Percentiles rank a stretch among this genome's conserved stretches.
Conservation (phyloP, 2,329 filamentous ascomycete species). For the Amauroascus verrucosus region DNA sequence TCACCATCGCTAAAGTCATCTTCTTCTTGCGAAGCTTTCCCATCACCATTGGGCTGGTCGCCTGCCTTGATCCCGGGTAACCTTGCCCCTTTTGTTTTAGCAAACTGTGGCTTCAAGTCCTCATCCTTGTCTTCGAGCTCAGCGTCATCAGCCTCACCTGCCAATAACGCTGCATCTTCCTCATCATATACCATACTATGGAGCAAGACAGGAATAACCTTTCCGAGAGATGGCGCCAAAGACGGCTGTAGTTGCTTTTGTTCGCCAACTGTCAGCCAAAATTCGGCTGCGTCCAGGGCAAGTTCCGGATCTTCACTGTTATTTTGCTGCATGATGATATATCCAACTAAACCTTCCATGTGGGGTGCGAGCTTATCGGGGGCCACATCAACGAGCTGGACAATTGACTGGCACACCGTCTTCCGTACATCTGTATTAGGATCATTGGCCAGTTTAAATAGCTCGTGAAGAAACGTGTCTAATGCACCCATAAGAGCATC, state of each 20-base stretch:
- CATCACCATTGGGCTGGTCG: constrained; percentile 33
- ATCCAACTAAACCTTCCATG: constrained; percentile 78
- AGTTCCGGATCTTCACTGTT: constrained; percentile 73
- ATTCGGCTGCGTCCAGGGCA: constrained; percentile 89
- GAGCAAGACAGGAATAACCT: constrained; percentile 81
- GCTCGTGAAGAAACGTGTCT: constrained; percentile 67
- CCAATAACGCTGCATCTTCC: constrained; percentile 78
- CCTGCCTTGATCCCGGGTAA: constrained; percentile 43
- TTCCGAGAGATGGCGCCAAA: constrained; percentile 65
- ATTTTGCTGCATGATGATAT: constrained; percentile 82
- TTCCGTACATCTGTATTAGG: constrained; percentile 70
- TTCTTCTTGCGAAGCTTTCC: constrained; percentile 43
- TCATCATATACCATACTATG: constrained; percentile 95
- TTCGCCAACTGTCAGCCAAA: constrained; percentile 90
- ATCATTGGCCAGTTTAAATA: constrained; percentile 74
- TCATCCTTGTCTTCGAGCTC: constrained; percentile 81
- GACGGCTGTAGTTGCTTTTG: constrained; percentile 68
- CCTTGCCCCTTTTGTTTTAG: constrained; percentile 56
- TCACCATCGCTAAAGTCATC: constrained; percentile 74
- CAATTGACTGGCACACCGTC: constrained; percentile 87
- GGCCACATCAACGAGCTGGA: constrained; percentile 79
- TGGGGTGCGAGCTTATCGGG: constrained; percentile 87
- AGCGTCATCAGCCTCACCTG: constrained; percentile 77
- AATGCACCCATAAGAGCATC: constrained; percentile 71
- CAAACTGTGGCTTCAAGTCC: constrained; percentile 88